Base-by-base conservation (phyloP, 177 flowering plant species). In the Vitis hybrid region DNA sequence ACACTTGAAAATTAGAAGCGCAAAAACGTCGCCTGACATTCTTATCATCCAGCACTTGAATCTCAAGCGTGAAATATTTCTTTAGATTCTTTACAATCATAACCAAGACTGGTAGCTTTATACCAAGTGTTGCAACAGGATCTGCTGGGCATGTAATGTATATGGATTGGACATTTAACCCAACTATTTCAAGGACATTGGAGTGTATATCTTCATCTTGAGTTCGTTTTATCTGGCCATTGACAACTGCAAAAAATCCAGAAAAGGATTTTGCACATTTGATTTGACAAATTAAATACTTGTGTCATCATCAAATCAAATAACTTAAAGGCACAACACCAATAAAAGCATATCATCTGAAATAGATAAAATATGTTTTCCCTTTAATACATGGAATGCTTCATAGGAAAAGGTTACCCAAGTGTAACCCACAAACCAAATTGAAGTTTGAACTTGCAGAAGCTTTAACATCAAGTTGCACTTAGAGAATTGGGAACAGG, bases 1-100 rank as follows among this genome's bases (percentile, higher is more conserved):
- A 90, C 81, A 93, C 99, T 91, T 96, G 98, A 87, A 83, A 96
- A 80, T 94, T 96, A 69, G 99, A 96, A 86, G 99, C 94, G 62
- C 99, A 87, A 74, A 96, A 94, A 7, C 99, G 90, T 58, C 99
- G 83, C 75, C 99, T 87, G 72, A 96, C 99, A 86, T 96, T 96
- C 86, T 94, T 96, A 75, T 96, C 97, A 75, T 96, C 99, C 85
- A 93, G 84, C 71, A 96, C 88, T 77, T 96, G 99, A 71, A 96
- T 91, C 91, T 96, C 98, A 85, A 96, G 91, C 11, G 97, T 86
- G 85, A 96, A 96, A 77, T 90, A 96, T 67, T 96, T 92, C 86
- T 90, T 94, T 65, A 90, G 70, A 80, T 94, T 90, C 87, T 96
- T 96, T 51, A 94, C 93, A 63, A 96, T 88, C 79, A 96, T 73